Conservation (phyloP, 2,329 filamentous ascomycete species). For the Fusarium sp. region DNA sequence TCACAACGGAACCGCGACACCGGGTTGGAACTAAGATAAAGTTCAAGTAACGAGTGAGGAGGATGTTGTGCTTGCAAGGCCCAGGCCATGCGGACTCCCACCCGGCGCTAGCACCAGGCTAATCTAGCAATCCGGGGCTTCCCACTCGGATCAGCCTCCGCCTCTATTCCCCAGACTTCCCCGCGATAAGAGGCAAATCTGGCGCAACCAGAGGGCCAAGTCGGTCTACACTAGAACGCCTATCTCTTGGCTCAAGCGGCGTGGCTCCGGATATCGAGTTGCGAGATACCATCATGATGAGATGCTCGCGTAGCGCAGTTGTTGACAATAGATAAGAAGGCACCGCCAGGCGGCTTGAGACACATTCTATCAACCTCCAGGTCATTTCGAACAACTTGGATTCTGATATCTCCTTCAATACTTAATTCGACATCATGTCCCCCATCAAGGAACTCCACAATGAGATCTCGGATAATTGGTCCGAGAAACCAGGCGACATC, state of each 20-base stretch:
- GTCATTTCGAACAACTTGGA: background rate
- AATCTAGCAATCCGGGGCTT: background rate
- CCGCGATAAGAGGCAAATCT: background rate
- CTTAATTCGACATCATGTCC: background rate
- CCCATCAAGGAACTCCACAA: background rate
- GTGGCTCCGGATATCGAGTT: background rate
- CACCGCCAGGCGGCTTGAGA: background rate
- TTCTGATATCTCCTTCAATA: too few species aligned
- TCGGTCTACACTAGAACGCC: background rate
- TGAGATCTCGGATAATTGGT: background rate
- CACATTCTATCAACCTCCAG: background rate
- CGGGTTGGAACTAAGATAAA: too few species aligned
- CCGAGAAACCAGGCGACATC: background rate
- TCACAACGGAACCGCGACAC: too few species aligned
- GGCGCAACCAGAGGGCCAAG: background rate
- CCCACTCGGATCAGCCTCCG: background rate
- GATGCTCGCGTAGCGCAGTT: background rate
- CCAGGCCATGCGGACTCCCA: background rate
- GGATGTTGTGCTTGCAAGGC: background rate
- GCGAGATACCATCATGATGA: background rate
- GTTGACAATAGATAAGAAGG: background rate
- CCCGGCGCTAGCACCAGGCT: background rate
- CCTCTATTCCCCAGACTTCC: background rate
- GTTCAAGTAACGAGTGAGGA: background rate
- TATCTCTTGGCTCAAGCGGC: background rate